phyloP scores from a whole-genome alignment of 2,329 filamentous ascomycete genomes.

The Phialophora tarda region DNA sequence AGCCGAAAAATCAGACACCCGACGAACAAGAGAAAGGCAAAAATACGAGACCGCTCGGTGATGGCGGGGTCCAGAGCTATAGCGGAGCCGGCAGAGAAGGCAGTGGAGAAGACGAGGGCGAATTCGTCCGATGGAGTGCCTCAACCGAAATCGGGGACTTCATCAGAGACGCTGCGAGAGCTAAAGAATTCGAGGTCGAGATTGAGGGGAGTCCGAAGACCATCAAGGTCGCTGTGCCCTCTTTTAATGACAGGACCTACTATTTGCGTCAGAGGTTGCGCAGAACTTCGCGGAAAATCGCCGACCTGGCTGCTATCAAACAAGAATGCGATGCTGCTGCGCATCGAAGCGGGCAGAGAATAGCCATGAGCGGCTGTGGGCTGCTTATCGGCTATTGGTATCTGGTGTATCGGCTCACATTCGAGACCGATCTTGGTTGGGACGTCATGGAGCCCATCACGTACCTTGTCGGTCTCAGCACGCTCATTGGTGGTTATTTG shows the following conservation, averaged over 20 bases:
- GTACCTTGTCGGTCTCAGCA: conserved; percentile 67
- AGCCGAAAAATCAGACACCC: conserved; percentile 45
- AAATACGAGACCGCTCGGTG: conserved; percentile 51
- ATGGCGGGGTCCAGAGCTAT: conserved; percentile 71
- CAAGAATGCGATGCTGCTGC: conserved; percentile 79
- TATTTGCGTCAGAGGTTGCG: conserved; percentile 79
- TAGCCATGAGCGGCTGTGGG: conserved; percentile 80
- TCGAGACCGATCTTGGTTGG: conserved; percentile 80
- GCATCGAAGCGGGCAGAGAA: conserved; percentile 74
- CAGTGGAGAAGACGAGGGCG: conserved; percentile 51
- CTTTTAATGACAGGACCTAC: conserved; percentile 87
- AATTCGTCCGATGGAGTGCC: conserved; percentile 85
- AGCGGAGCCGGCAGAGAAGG: conserved; percentile 71
- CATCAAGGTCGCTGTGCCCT: conserved; percentile 80
- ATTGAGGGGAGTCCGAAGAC: conserved; percentile 73
- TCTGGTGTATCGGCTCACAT: conserved; percentile 72
- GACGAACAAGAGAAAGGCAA: conserved; percentile 55
- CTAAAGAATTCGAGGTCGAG: conserved; percentile 81
- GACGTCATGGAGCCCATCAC: conserved; percentile 72
- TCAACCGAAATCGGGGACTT: conserved; percentile 94
- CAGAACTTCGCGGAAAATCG: conserved; percentile 72
- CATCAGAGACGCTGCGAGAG: conserved; percentile 84
- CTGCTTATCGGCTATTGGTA: conserved; percentile 80
- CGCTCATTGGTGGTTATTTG: conserved; percentile 85
- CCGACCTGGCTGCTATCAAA: conserved; percentile 74